A percentile compares a stretch with the other conserved stretches of the same genome.
These are phyloP conservation scores for Zasmidium citrigriseum DNA, from an alignment of 2,329 filamentous ascomycete species.

Conservation along the genomic window DNA sequence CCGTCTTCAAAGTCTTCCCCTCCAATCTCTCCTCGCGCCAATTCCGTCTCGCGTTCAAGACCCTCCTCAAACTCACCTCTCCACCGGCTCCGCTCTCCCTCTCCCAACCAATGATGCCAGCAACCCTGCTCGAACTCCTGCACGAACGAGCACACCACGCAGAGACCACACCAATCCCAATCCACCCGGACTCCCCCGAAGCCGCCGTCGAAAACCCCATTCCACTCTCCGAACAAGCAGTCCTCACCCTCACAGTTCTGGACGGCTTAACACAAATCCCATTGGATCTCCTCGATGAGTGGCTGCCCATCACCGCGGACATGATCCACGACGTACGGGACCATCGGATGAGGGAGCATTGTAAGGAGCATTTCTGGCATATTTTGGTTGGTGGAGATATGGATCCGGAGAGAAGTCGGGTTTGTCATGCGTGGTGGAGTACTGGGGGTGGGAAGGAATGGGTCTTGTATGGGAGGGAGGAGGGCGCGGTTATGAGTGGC, in stretches of 20 bases:
- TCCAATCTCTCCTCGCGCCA: slow-evolving; percentile 76
- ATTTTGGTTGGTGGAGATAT: slow-evolving; percentile 77
- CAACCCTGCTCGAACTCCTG: slow-evolving; percentile 77
- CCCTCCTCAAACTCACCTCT: slow-evolving; percentile 76
- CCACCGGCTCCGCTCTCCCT: slow-evolving; percentile 76
- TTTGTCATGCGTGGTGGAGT: slow-evolving; percentile 87
- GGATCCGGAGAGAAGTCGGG: slow-evolving; percentile 78
- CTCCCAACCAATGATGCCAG: slow-evolving; percentile 74
- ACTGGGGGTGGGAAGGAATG: slow-evolving; percentile 60
- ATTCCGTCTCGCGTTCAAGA: slow-evolving; percentile 85
- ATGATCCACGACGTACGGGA: slow-evolving; percentile 67
- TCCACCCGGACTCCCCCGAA: slow-evolving; percentile 40
- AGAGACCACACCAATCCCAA: slow-evolving; percentile 44
- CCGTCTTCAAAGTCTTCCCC: slow-evolving; percentile 77
- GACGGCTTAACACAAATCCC: slow-evolving; percentile 77
- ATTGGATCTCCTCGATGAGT: slow-evolving; percentile 71
- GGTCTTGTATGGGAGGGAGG: slow-evolving; percentile 50
- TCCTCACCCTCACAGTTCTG: slow-evolving; percentile 73
- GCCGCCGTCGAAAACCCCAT: slow-evolving; percentile 21
- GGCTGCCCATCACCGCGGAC: slow-evolving; percentile 72
- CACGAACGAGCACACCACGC: slow-evolving; percentile 63
- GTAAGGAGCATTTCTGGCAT: slow-evolving; percentile 75
- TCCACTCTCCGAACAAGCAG: slow-evolving; percentile 73
- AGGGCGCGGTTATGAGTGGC: slow-evolving; percentile 56
- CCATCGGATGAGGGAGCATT: slow-evolving; percentile 61